phyloP scores from a whole-genome alignment of 1,284 basidiomycete genomes.

The Cutaneotrichosporon arboriforme region DNA sequence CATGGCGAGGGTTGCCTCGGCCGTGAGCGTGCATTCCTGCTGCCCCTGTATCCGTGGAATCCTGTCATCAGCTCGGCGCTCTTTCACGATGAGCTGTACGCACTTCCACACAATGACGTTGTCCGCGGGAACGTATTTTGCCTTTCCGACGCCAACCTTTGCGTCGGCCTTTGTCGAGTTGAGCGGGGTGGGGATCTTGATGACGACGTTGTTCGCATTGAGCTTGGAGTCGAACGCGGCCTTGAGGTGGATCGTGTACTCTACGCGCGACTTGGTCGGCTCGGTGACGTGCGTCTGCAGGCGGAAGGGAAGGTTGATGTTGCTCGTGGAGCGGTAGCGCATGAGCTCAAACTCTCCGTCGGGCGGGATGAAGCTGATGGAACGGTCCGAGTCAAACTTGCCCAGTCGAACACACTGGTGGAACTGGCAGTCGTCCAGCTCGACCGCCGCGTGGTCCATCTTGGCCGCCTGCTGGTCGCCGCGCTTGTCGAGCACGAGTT shows the following conservation, averaged over 20 bases:
- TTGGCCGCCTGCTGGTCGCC: constrained; percentile 55
- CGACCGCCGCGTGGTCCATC: constrained; percentile 67
- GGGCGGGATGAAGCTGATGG: constrained; percentile 94
- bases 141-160: constrained; percentile 87
- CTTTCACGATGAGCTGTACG: constrained; percentile 41
- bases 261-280: constrained; percentile 81
- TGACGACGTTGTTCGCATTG: constrained; percentile 83
- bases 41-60: constrained; percentile 88
- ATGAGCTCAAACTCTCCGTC: constrained; percentile 99
- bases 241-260: constrained; percentile 83
- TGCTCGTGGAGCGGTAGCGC: constrained; percentile 91
- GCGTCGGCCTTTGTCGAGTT: constrained; percentile 89
- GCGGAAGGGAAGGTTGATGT: constrained; percentile 88
- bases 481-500: constrained; percentile 88
- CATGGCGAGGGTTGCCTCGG: constrained; percentile 73
- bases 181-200: constrained; percentile 91
- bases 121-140: constrained; percentile 92
- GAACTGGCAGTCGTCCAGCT: constrained; percentile 96
- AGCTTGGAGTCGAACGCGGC: constrained; percentile 88
- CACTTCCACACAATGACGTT: constrained; percentile 98
- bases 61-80: constrained; percentile 50
- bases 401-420: constrained; percentile 95
- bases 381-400: constrained; percentile 87
- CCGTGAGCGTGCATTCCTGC: constrained; percentile 80
- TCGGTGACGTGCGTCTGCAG: constrained; percentile 90